These are phyloP conservation scores for Sodiomyces alkalinus DNA, from an alignment of 2,329 filamentous ascomycete genomes.

Conservation along the genomic window DNA sequence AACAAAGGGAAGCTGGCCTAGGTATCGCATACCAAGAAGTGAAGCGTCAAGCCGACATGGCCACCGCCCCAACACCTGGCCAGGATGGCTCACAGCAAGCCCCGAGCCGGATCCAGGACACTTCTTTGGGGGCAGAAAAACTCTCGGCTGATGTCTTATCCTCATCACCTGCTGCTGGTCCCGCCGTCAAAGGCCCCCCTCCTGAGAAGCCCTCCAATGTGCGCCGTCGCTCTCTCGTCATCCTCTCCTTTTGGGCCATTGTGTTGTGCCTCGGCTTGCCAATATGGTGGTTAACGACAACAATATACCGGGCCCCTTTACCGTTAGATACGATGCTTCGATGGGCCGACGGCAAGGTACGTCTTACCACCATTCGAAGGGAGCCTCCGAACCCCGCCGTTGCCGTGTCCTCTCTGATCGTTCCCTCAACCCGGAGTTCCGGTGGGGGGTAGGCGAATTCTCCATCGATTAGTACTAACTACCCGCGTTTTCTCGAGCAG, in stretches of 20 bases:
- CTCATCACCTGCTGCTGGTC: not conserved
- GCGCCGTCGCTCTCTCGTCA: slow-evolving; percentile 55
- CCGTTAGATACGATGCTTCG: slow-evolving; percentile 75
- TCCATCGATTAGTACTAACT: slow-evolving; percentile 3
- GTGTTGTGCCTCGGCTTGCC: slow-evolving; percentile 73
- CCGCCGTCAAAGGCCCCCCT: slow-evolving; percentile 17
- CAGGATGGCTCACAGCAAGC: slow-evolving; percentile 2
- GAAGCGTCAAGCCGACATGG: slow-evolving; percentile 2
- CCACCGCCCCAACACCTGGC: slow-evolving; percentile 4
- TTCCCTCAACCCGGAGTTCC: too few relatives aligned
- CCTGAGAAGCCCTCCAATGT: slow-evolving; percentile 60
- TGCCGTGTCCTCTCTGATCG: too few relatives aligned
- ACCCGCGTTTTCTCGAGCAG: slow-evolving; percentile 29
- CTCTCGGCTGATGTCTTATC: not conserved
- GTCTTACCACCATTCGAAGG: slow-evolving; percentile 6
- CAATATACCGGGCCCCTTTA: slow-evolving; percentile 74
- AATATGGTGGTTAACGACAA: slow-evolving; percentile 92
- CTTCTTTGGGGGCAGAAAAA: too few relatives aligned
- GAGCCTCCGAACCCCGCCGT: too few relatives aligned
- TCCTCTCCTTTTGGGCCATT: slow-evolving; percentile 82
- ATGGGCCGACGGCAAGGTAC: slow-evolving; percentile 82
- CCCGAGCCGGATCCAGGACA: not conserved
- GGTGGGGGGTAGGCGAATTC: too few relatives aligned
- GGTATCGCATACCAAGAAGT: too few relatives aligned
- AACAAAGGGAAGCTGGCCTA: too few relatives aligned